Evolutionary conservation across 257 asterid species (phyloP).

Genomic region (Primulina eburnea): DNA sequence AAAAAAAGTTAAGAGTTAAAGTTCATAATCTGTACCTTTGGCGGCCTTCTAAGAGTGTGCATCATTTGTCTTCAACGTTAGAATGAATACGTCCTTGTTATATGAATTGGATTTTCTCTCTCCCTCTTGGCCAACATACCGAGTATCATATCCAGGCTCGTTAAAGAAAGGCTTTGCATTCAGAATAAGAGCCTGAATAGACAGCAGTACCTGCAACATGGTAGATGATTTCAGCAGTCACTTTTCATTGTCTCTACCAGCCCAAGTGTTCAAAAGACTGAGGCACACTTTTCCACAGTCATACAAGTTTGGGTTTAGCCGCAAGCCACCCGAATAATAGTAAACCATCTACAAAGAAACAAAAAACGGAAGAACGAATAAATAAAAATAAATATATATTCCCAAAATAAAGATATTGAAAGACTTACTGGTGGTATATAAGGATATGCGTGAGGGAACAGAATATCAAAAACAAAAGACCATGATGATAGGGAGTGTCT

Average conservation of each 20-base stretch:
- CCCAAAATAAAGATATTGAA: not conserved
- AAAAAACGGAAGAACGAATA: not conserved
- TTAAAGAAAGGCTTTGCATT: no score
- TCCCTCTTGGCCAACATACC: constrained; percentile 39
- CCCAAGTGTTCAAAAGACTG: no score
- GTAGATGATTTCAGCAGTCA: no score
- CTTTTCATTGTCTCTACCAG: no score
- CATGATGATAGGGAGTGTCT: constrained; percentile 65
- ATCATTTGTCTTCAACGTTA: constrained; percentile 55
- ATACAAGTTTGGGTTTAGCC: no score
- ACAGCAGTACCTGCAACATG: no score
- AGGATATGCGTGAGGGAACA: constrained; percentile 49
- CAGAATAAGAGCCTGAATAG: no score
- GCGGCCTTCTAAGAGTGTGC: constrained; percentile 47
- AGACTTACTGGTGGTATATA: constrained; percentile 45
- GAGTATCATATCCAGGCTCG: constrained; percentile 46
- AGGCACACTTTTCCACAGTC: no score
- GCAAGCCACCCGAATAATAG: no score
- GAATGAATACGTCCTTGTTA: constrained; percentile 39
- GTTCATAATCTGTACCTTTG: constrained; percentile 35
- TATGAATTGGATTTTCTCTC: constrained; percentile 32
- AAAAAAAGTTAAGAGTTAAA: not conserved
- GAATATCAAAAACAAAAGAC: constrained; percentile 51
- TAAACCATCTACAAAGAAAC: constrained; percentile 39
- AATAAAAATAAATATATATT: not conserved